Base-by-base conservation (phyloP, 1,284 basidiomycete genomes). In the Coniophora puteana region DNA sequence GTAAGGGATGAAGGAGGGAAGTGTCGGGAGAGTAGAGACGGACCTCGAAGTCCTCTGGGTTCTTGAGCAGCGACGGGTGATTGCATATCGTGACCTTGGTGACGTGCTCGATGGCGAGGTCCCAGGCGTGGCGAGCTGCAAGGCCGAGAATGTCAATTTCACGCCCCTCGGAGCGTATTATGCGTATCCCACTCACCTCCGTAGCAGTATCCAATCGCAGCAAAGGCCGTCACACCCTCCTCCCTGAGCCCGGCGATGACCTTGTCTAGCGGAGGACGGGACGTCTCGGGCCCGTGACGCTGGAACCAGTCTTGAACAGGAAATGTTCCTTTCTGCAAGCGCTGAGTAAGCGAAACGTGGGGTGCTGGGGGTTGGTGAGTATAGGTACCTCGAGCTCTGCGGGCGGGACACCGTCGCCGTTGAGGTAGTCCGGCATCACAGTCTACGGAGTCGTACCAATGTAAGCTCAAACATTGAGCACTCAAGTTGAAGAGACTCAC, bases 61-160 rank as follows among this genome's bases (percentile, higher is more conserved):
- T 49, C 37, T 78, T 49, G 47, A 89, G 69, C 5, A 80, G 66
- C 4, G 83, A 83, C 2, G 85, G 86, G 61, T 89, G 87, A 2
- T 72, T 58, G 39, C 71, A 65, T 21, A 75, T 74, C 1, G 67
- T 71, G 16, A 66, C 80, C 36, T 71, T 62, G 55, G 76, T 71
- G 28, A 67, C 48, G 41, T 71, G 66, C 4, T 83, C 77, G 47
- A 83, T 76, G 1, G 78, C 78, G 27, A 83, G 71, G 47, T 85
- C 74, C 54, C 83, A 83, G 28, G 71, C 68, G 43, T 77, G 76
- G 41, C 78, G 73, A 5, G 62, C 72, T 67, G 33, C 20, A 8
- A 8, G n/a, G 26, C 8, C 8, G 8, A 8, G n/a, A 27, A 27
- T 7, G 14, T 18, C 6, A 14, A 7, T 18, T 7, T n/a, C 29